phyloP scores from a whole-genome alignment of 371 early-diverging fungal genomes.

The Mucor indicus region DNA sequence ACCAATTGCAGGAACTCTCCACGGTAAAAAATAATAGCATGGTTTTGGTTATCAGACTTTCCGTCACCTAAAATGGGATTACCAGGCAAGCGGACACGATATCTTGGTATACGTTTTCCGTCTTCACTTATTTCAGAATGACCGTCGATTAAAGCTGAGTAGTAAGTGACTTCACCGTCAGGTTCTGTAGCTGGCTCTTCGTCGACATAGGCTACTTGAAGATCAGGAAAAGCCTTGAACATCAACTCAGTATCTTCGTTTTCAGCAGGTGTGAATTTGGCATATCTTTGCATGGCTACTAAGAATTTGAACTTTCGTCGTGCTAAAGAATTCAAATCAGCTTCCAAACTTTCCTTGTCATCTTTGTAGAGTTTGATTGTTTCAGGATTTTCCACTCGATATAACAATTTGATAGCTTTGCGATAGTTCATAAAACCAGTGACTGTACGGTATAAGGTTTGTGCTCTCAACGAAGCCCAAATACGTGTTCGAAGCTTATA shows the following conservation, averaged over 20 bases:
- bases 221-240: conserved; percentile 72
- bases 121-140: conserved; percentile 59
- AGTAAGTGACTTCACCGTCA: conserved; percentile 57
- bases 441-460: conserved; percentile 87
- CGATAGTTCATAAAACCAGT: conserved; percentile 90
- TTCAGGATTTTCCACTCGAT: conserved; percentile 82
- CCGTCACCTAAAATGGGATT: conserved; percentile 90
- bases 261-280: conserved; percentile 73
- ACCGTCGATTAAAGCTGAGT: conserved; percentile 78
- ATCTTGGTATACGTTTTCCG: conserved; percentile 72
- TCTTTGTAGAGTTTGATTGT: conserved; percentile 54
- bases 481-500: conserved; percentile 84
- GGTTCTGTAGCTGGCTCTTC: conserved; percentile 44
- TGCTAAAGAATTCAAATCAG: conserved; percentile 53
- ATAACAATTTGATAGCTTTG: conserved; percentile 78
- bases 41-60: conserved; percentile 91
- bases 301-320: conserved; percentile 82
- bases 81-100: conserved; percentile 80
- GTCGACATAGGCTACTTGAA: conserved; percentile 84
- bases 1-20: conserved; percentile 85
- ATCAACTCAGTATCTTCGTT: conserved; percentile 78
- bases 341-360: conserved; percentile 40
- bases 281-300: conserved; percentile 88
- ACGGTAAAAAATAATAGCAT: conserved; percentile 80
- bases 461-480: conserved; percentile 87